Conservation (phyloP, 75 land plant genomes). For the Azolla pinnata region DNA sequence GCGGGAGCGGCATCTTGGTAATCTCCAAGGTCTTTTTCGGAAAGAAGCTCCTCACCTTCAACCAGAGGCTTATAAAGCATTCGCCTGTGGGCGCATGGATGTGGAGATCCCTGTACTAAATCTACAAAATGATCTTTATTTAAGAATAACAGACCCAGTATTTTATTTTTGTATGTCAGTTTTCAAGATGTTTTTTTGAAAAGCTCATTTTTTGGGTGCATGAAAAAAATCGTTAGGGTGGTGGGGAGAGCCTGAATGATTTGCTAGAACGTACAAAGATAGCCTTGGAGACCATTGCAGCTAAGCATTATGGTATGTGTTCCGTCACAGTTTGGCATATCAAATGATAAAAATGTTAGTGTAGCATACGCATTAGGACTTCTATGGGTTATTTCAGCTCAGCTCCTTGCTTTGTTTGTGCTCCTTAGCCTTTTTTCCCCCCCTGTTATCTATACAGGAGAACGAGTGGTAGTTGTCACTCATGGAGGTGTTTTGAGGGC, state of each 20-base stretch:
- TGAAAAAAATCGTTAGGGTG: too few species aligned
- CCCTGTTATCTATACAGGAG: too few species aligned
- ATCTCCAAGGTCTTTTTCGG: constrained; percentile 67
- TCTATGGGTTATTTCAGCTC: too few species aligned
- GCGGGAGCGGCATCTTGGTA: constrained; percentile 83
- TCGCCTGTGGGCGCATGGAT: constrained; percentile 32
- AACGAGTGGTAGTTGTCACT: constrained; percentile 69
- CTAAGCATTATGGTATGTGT: constrained; percentile 67
- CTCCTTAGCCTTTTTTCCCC: too few species aligned
- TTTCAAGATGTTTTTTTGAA: too few species aligned
- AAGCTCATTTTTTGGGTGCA: too few species aligned
- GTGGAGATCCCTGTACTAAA: constrained; percentile 62
- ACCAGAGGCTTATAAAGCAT: constrained; percentile 54
- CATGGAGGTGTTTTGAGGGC: constrained; percentile 71
- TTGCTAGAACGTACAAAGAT: constrained; percentile 48
- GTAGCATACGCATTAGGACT: too few species aligned
- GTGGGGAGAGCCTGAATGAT: constrained; percentile 88
- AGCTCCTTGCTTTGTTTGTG: too few species aligned
- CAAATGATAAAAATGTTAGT: too few species aligned
- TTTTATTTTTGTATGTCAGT: constrained; percentile 3
- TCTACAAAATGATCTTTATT: too few species aligned
- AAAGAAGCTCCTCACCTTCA: constrained; percentile 37
- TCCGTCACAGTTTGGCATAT: too few species aligned
- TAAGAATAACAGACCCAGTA: too few species aligned
- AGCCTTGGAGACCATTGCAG: constrained; percentile 53